phyloP scores from a whole-genome alignment of 176 grass and related monocot genomes.

The Avena atlantica region DNA sequence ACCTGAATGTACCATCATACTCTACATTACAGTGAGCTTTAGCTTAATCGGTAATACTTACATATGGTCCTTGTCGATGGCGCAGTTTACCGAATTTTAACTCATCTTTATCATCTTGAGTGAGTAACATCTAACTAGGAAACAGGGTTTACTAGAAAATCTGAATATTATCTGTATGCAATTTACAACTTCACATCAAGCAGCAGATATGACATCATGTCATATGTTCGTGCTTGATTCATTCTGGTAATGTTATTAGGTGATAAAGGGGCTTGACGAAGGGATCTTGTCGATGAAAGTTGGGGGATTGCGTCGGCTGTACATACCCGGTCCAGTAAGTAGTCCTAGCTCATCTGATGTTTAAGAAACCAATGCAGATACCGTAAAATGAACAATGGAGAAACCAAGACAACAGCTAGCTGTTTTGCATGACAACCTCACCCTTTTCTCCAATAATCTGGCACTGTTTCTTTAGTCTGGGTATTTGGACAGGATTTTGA shows the following conservation, averaged over 20 bases:
- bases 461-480: background rate
- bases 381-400: background rate
- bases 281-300: conserved; percentile 91
- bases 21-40: background rate
- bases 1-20: background rate
- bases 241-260: conserved; percentile 51
- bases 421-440: no score
- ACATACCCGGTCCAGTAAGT: conserved; percentile 90
- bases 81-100: background rate
- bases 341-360: background rate
- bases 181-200: background rate
- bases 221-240: background rate
- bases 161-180: background rate
- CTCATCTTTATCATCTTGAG: background rate
- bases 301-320: conserved; percentile 86
- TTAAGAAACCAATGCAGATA: background rate
- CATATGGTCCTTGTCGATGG: background rate
- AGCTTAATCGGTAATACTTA: background rate
- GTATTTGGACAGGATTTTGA: conserved; percentile 28
- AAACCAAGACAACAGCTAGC: background rate
- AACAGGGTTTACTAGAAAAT: background rate
- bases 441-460: background rate
- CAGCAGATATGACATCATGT: background rate
- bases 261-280: conserved; percentile 94
- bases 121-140: background rate